phyloP scores from a whole-genome alignment of 1,284 basidiomycete genomes.

The Trichosporon sp. region DNA sequence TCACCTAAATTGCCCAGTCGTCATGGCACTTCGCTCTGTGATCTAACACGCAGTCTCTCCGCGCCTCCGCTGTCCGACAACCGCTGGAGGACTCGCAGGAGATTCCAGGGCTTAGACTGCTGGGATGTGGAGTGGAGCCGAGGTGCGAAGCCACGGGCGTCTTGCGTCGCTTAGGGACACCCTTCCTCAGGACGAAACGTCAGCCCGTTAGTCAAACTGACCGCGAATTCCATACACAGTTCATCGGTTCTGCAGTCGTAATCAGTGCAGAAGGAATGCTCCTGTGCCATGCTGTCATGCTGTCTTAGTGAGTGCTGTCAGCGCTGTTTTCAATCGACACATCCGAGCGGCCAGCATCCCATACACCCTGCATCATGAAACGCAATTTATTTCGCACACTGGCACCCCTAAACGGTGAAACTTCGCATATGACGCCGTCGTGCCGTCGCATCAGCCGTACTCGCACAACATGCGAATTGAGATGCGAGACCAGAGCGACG shows the following conservation, averaged over 20 bases:
- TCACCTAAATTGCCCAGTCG: constrained; percentile 3
- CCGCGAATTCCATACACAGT: background rate
- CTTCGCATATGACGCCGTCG: background rate
- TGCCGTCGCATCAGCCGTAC: background rate
- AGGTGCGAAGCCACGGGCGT: background rate
- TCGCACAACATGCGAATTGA: background rate
- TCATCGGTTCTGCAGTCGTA: background rate
- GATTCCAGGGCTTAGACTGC: background rate
- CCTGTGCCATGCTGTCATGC: background rate
- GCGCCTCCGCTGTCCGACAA: too few relatives aligned
- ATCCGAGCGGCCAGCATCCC: background rate
- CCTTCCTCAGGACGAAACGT: background rate
- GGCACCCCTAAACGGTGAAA: background rate
- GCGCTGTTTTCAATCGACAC: background rate
- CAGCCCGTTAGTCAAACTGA: background rate
- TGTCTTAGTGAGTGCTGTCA: background rate
- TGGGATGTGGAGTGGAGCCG: background rate
- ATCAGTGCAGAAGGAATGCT: constrained; percentile 12
- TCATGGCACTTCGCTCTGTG: background rate
- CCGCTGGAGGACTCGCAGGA: too few relatives aligned
- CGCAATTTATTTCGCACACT: background rate
- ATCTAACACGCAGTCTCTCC: too few relatives aligned
- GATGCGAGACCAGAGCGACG: background rate
- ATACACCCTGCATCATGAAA: constrained; percentile 1
- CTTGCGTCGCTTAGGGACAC: background rate